These are phyloP conservation scores for Candida xiaguanensis DNA, from an alignment of 805 yeast species.

Conservation along the genomic window DNA sequence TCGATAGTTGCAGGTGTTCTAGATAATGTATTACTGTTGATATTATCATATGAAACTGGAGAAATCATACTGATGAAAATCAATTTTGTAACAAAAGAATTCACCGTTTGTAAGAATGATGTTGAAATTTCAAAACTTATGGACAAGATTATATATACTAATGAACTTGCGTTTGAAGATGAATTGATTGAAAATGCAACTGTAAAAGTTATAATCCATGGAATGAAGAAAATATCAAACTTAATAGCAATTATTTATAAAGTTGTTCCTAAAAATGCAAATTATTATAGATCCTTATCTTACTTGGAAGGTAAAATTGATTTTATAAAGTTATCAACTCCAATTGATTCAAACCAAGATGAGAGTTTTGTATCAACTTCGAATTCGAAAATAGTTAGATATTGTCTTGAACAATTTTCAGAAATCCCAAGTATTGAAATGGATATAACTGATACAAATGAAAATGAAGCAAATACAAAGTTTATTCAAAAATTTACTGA, in stretches of 20 bases:
- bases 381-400: constrained; percentile 18
- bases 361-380: constrained; percentile 14
- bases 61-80: constrained; percentile 14
- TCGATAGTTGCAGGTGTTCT: constrained; percentile 8
- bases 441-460: background rate
- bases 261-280: constrained; percentile 21
- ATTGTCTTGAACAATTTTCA: constrained; percentile 19
- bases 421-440: constrained; percentile 20
- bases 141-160: constrained; percentile 17
- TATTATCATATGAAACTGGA: constrained; percentile 19
- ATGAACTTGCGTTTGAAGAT: constrained; percentile 15
- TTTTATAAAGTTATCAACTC: constrained; percentile 16
- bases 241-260: constrained; percentile 21
- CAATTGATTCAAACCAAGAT: constrained; percentile 3
- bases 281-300: constrained; percentile 25
- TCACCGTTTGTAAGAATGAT: constrained; percentile 3
- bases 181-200: constrained; percentile 17
- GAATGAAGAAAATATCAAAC: constrained; percentile 16
- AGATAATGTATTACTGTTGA: constrained; percentile 8
- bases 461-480: background rate
- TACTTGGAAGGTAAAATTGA: constrained; percentile 22
- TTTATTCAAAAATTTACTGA: constrained; percentile 5
- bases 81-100: constrained; percentile 1
- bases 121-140: constrained; percentile 16
- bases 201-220: constrained; percentile 26